Evolutionary conservation across 1,139 yeast genomes (phyloP).

Genomic region (Komagataea norvegica): DNA sequence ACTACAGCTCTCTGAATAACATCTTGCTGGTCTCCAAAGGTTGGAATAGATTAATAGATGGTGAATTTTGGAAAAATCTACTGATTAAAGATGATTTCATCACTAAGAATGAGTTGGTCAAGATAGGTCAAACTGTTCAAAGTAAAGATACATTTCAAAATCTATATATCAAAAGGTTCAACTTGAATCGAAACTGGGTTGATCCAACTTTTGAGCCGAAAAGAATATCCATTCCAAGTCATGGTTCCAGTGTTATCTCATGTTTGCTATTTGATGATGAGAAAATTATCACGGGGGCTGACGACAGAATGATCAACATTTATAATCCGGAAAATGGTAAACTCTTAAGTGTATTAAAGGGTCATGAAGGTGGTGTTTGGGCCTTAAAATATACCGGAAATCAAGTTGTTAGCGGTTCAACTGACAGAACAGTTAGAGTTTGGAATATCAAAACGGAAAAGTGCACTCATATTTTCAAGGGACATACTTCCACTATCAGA

Average conservation of each 20-base stretch:
- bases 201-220: constrained; percentile 66
- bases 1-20: constrained; percentile 56
- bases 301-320: constrained; percentile 76
- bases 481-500: constrained; percentile 90
- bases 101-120: constrained; percentile 26
- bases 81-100: constrained; percentile 52
- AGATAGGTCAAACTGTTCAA: constrained; percentile 15
- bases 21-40: constrained; percentile 61
- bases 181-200: constrained; percentile 80
- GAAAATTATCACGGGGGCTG: constrained; percentile 89
- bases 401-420: constrained; percentile 77
- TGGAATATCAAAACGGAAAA: constrained; percentile 78
- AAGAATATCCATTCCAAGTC: constrained; percentile 66
- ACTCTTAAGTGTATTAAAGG: constrained; percentile 62
- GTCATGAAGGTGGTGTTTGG: constrained; percentile 99
- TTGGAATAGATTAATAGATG: constrained; percentile 65
- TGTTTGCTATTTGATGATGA: constrained; percentile 92
- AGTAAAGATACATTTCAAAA: constrained; percentile 20
- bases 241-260: constrained; percentile 81
- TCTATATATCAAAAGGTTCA: constrained; percentile 42
- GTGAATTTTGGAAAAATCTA: constrained; percentile 55
- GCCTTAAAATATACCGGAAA: constrained; percentile 87
- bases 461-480: constrained; percentile 83
- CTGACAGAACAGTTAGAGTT: constrained; percentile 85
- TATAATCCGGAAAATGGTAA: constrained; percentile 75